A percentile compares a stretch with the other conserved stretches of the same genome.
phyloP scores from a whole-genome alignment of 495 filamentous ascomycete genomes.

The Penicillium arizonense region DNA sequence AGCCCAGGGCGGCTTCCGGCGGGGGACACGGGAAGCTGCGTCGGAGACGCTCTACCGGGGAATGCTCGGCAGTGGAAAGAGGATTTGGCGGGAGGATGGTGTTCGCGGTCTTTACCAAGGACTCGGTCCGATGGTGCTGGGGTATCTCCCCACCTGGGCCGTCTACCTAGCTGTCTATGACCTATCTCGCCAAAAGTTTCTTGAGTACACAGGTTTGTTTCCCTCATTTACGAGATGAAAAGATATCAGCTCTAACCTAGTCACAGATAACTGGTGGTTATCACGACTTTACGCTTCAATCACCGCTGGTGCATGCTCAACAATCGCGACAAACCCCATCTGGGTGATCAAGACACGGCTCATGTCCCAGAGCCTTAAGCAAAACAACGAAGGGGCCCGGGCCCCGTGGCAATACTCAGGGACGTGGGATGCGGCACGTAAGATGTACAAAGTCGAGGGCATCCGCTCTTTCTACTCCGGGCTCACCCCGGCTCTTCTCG shows the following conservation, averaged over 20 bases:
- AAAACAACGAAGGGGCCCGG: constrained; percentile 52
- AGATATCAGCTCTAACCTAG: constrained; percentile 7
- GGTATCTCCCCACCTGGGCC: constrained; percentile 96
- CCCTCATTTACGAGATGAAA: background rate
- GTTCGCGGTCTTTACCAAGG: constrained; percentile 90
- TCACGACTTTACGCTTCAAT: constrained; percentile 74
- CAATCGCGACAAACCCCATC: constrained; percentile 95
- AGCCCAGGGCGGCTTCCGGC: constrained; percentile 80
- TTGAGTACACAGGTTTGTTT: constrained; percentile 61
- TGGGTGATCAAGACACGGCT: constrained; percentile 99
- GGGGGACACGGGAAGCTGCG: constrained; percentile 42
- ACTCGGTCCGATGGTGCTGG: constrained; percentile 87
- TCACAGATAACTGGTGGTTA: constrained; percentile 57
- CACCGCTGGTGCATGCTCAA: constrained; percentile 86
- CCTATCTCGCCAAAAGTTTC: constrained; percentile 71
- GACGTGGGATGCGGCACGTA: constrained; percentile 84
- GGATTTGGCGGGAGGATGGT: constrained; percentile 86
- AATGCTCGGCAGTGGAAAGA: constrained; percentile 77
- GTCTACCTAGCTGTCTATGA: constrained; percentile 98
- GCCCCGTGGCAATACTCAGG: constrained; percentile 86
- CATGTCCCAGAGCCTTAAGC: constrained; percentile 75
- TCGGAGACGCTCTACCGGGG: constrained; percentile 70
- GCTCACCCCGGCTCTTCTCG: constrained; percentile 85
- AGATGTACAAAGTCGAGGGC: constrained; percentile 93
- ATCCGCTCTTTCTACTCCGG: constrained; percentile 92